Base-by-base conservation (phyloP, 352 stramenopile species). In the Phytophthora hibernalis region DNA sequence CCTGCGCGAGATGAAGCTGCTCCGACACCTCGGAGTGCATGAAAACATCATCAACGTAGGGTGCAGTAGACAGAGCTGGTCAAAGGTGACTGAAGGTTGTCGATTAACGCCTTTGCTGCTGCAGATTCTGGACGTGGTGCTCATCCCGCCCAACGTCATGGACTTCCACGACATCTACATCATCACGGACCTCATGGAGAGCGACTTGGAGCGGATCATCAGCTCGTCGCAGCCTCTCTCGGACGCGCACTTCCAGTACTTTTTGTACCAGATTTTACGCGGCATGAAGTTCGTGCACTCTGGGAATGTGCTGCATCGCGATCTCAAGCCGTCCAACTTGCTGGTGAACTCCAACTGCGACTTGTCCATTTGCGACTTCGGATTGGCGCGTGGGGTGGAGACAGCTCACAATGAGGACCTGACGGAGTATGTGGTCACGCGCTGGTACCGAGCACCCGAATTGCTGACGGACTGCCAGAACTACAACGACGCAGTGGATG, bases 241-340 rank as follows among this genome's bases (percentile, higher is more conserved):
- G 21, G 89, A 96, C 61, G 87, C 84, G 26, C 90, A 97, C 49
- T 90, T 96, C 53, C 89, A 96, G 71, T 97, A 96, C 64, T 96
- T 96, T 62, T 64, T 96, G 54, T 96, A 96, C 68, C 90, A 97
- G 65, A 89, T 97, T 51, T 80, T 99, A 12, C 86, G 95, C 26
- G 97, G 96, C 5, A 91, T 99, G 49, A 98, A 99, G 76, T 99
- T 98, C 64, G 97, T 99, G 70, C 98, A 99, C 85, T 99, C 93
- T 26, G 96, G 91, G 0, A 98, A 98, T 60, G 96, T 99, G 85
- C 70, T 95, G 11, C 87, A 95, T 65, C 85, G 91, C 2, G 90
- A 97, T 40, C 74, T 97, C 12, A 97, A 97, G 71, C 89, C 90
- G 9, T 92, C 87, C 0, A 97, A 97, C 50, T 60, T 97, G 61